phyloP scores from a whole-genome alignment of 352 stramenopile species.

The Globisporangium paddicum region DNA sequence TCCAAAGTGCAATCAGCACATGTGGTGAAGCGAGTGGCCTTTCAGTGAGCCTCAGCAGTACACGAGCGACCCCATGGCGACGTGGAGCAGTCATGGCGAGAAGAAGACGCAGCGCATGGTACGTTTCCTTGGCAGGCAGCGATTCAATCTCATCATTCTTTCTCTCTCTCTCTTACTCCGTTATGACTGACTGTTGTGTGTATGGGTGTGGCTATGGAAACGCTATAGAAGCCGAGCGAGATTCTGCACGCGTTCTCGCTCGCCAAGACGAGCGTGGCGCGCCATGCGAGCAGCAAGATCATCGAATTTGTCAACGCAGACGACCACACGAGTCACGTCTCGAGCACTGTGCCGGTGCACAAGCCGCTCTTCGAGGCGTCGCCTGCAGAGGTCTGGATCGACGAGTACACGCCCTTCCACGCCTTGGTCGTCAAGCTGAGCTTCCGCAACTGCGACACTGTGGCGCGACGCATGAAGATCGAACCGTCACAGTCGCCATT shows the following conservation, averaged over 20 bases:
- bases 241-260: constrained; percentile 50
- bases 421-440: constrained; percentile 73
- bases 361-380: constrained; percentile 85
- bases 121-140: not conserved
- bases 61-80: not conserved
- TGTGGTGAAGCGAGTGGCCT: not conserved
- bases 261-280: constrained; percentile 43
- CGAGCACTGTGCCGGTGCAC: constrained; percentile 74
- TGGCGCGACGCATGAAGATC: constrained; percentile 89
- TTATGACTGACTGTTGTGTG: not conserved
- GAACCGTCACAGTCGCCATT: constrained; percentile 79
- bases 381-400: constrained; percentile 85
- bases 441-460: constrained; percentile 91
- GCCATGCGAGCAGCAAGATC: constrained; percentile 31
- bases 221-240: constrained; percentile 59
- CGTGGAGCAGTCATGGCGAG: constrained; percentile 14
- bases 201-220: not conserved
- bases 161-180: not conserved
- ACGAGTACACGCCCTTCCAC: constrained; percentile 91
- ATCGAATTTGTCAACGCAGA: constrained; percentile 66
- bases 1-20: not conserved
- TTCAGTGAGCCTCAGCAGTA: not conserved
- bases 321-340: constrained; percentile 62
- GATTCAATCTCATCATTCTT: not conserved
- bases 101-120: constrained; percentile 18